phyloP scores from a whole-genome alignment of 2,329 filamentous ascomycete species.

The Ceratocystis ficicola region DNA sequence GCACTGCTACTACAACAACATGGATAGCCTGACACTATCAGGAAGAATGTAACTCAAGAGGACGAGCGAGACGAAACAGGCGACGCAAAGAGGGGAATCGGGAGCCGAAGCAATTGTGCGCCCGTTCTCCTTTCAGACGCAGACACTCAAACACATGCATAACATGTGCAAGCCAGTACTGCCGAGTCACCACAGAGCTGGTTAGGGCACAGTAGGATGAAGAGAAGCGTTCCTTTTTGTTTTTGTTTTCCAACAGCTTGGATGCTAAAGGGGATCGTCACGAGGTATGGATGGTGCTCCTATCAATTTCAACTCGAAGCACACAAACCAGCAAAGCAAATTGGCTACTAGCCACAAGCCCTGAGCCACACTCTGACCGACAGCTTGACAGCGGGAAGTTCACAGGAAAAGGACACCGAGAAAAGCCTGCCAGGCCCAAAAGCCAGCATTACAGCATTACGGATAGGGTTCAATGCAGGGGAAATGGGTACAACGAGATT shows the following conservation, averaged over 20 bases:
- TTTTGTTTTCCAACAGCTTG: not conserved
- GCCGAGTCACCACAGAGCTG: not conserved
- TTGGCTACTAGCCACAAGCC: conserved; percentile 2
- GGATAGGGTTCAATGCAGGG: not conserved
- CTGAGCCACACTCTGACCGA: no score
- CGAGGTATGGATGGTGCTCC: not conserved
- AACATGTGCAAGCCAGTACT: not conserved
- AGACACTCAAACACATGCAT: not conserved
- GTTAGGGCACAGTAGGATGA: not conserved
- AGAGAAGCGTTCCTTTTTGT: not conserved
- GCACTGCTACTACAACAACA: not conserved
- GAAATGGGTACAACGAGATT: not conserved
- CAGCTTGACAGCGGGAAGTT: not conserved
- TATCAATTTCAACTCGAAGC: not conserved
- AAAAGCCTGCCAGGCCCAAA: not conserved
- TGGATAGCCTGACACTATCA: not conserved
- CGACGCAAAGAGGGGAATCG: not conserved
- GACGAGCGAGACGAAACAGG: not conserved
- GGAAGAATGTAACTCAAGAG: not conserved
- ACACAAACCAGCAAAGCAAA: not conserved
- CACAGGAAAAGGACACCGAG: not conserved
- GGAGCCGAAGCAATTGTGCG: not conserved
- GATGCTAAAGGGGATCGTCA: not conserved
- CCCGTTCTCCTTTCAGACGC: not conserved
- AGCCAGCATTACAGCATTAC: not conserved